Percentiles rank a stretch among this genome's conserved stretches.
These are phyloP conservation scores for Leccinum boreale DNA, from an alignment of 768 basidiomycete species.

Conservation along the genomic window DNA sequence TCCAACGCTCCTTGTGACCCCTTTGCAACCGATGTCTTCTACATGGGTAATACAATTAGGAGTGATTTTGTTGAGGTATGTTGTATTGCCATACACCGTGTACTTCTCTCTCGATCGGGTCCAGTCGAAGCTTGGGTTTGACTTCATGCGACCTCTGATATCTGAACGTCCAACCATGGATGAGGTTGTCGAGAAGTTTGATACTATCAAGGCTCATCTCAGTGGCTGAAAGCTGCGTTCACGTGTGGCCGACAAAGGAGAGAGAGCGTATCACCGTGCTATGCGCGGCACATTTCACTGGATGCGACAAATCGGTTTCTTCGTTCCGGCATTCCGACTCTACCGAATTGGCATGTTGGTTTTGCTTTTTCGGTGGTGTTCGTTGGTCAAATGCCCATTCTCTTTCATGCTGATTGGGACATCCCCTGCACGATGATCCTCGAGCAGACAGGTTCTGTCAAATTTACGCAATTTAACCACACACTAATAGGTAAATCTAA, in stretches of 20 bases:
- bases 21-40: not conserved
- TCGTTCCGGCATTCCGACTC: constrained; percentile 15
- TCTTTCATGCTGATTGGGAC: too few species aligned
- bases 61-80: too few species aligned
- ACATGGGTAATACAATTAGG: not conserved
- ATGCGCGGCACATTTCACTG: constrained; percentile 17
- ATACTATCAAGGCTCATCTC: constrained; percentile 3
- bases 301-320: constrained; percentile 19
- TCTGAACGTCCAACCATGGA: constrained; percentile 38
- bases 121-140: too few species aligned
- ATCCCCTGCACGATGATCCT: too few species aligned
- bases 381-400: too few species aligned
- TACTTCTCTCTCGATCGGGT: too few species aligned
- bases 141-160: too few species aligned
- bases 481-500: too few species aligned
- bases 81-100: too few species aligned
- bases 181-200: constrained; percentile 16
- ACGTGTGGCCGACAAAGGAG: constrained; percentile 9
- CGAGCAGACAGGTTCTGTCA: too few species aligned
- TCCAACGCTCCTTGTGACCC: not conserved
- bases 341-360: constrained; percentile 5
- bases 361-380: too few species aligned
- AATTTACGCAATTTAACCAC: too few species aligned
- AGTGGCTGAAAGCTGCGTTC: constrained; percentile 28
- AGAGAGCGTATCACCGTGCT: not conserved